phyloP scores from a whole-genome alignment of 306 rosid species.

The Sphenostylis stenocarpa region DNA sequence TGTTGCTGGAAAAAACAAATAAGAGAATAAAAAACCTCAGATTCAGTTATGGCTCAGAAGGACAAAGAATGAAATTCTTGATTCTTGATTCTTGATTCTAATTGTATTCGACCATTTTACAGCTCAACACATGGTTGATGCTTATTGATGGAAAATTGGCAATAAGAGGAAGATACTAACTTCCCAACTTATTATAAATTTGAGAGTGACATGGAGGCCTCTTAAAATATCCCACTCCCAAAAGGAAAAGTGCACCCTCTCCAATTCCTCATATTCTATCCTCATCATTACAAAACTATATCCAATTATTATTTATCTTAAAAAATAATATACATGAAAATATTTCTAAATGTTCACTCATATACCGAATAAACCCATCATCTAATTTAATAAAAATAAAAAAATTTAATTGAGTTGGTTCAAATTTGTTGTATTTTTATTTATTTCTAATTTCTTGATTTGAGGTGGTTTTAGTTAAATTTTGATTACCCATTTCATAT shows the following conservation, averaged over 20 bases:
- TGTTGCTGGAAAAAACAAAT: not conserved
- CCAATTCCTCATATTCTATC: not conserved
- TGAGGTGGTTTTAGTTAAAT: too few relatives aligned
- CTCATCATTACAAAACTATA: not conserved
- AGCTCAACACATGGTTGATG: conserved; percentile 28
- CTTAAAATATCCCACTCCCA: conserved; percentile 18
- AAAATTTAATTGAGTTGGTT: too few relatives aligned
- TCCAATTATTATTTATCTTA: too few relatives aligned
- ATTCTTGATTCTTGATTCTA: conserved; percentile 1
- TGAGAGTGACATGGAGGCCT: not conserved
- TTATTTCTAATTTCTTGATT: too few relatives aligned
- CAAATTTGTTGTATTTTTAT: too few relatives aligned
- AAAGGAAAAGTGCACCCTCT: conserved; percentile 20
- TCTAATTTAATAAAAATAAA: too few relatives aligned
- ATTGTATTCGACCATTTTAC: conserved; percentile 16
- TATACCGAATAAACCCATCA: too few relatives aligned
- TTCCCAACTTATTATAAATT: not conserved
- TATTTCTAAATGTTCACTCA: too few relatives aligned
- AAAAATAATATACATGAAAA: too few relatives aligned
- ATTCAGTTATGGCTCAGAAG: conserved; percentile 22
- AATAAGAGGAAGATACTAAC: conserved; percentile 9
- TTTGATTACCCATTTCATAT: too few relatives aligned
- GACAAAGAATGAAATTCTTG: conserved; percentile 27
- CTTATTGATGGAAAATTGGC: conserved; percentile 10
- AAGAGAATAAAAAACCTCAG: not conserved